These are phyloP conservation scores for Eragrostis curvula DNA, from an alignment of 176 grass and related monocot genomes.

Conservation along the genomic window DNA sequence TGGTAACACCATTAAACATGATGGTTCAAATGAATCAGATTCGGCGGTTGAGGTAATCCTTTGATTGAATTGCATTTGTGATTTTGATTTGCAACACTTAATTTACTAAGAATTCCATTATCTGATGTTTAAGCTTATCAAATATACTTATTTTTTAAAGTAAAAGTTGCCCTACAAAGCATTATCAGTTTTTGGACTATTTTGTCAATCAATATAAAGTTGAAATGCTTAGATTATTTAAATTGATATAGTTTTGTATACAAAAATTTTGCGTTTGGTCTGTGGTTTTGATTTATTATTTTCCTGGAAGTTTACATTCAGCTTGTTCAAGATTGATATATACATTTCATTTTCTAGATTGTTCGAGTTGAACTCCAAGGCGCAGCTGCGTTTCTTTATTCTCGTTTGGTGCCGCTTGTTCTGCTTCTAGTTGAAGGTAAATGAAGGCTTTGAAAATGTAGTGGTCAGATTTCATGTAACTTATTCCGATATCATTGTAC, in stretches of 20 bases:
- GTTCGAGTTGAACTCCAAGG: constrained; percentile 73
- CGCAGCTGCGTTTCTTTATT: constrained; percentile 80
- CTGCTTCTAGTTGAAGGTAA: constrained; percentile 94
- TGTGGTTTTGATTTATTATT: not conserved
- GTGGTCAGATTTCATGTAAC: not conserved
- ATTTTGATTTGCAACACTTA: not conserved
- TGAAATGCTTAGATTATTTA: not conserved
- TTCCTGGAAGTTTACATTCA: not conserved
- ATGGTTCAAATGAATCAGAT: constrained; percentile 30
- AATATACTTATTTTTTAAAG: not conserved
- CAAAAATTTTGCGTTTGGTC: not conserved
- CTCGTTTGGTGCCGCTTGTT: constrained; percentile 84
- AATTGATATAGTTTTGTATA: not conserved
- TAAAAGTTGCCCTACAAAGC: not conserved
- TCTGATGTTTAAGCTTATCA: constrained; percentile 16
- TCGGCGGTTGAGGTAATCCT: constrained; percentile 53
- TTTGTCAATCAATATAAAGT: not conserved
- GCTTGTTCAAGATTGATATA: constrained; percentile 22
- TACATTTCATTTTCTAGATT: constrained; percentile 53
- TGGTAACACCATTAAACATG: constrained; percentile 41
- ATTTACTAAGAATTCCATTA: not conserved
- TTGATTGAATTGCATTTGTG: not conserved
- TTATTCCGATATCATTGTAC: constrained; percentile 30
- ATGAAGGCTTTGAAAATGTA: constrained; percentile 30
- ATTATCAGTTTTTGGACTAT: not conserved